Conservation (phyloP, 106 monocot species). For the Amphibolis antarctica region DNA sequence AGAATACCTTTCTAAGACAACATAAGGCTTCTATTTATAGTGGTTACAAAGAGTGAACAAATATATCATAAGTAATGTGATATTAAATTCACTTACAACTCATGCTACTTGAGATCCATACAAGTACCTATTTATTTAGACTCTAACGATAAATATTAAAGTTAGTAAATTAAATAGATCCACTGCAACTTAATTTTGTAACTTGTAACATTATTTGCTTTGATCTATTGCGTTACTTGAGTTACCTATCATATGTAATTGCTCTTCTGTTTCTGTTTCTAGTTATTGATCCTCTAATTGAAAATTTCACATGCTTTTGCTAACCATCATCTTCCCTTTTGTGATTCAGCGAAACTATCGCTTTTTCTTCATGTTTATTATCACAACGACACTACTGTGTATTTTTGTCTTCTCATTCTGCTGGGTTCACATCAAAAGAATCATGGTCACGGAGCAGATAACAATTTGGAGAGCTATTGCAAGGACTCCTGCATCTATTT, state of each 20-base stretch:
- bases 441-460: constrained; percentile 19
- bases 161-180: too few species aligned
- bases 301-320: background rate
- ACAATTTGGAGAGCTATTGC: constrained; percentile 33
- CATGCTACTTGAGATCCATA: too few species aligned
- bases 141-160: too few species aligned
- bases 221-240: background rate
- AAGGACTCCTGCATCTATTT: constrained; percentile 36
- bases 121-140: too few species aligned
- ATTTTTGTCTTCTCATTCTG: constrained; percentile 34
- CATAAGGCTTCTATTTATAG: too few species aligned
- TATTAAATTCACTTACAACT: too few species aligned
- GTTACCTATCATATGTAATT: background rate
- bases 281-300: background rate
- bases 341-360: constrained; percentile 37
- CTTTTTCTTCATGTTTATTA: constrained; percentile 41
- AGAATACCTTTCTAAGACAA: too few species aligned
- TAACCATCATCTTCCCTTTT: background rate
- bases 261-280: background rate
- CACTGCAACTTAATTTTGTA: too few species aligned
- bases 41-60: too few species aligned
- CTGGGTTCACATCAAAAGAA: constrained; percentile 31
- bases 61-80: too few species aligned
- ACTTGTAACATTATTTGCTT: too few species aligned
- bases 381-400: constrained; percentile 36